A percentile compares a stretch with the other conserved stretches of the same genome.
Conservation (phyloP, 306 rosid species). For the Vigna mungo region DNA sequence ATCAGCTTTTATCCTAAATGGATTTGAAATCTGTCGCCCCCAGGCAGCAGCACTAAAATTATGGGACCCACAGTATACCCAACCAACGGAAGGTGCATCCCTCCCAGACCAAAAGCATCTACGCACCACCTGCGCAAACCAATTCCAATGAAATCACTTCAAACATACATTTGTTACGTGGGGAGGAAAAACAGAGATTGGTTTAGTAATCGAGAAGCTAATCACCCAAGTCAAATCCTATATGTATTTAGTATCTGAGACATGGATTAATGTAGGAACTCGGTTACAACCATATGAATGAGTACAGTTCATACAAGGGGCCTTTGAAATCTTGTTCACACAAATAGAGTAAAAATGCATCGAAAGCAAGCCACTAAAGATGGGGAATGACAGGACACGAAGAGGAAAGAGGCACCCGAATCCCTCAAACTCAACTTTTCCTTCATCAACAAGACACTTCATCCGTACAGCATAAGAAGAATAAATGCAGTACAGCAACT, state of each 20-base stretch:
- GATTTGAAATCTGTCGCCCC: conserved; percentile 69
- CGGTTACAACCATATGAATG: background rate
- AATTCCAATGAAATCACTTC: conserved; percentile 13
- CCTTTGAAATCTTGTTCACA: conserved; percentile 12
- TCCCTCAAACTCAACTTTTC: conserved; percentile 16
- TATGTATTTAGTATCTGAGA: background rate
- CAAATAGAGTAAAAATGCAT: background rate
- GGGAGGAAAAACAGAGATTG: background rate
- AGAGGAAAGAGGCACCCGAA: background rate
- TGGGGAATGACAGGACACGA: background rate
- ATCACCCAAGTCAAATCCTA: conserved; percentile 30
- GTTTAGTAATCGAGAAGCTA: conserved; percentile 17
- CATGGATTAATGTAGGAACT: conserved; percentile 26
- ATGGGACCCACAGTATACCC: conserved; percentile 89
- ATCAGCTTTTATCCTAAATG: conserved; percentile 48
- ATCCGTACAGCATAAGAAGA: conserved; percentile 19
- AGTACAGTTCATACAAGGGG: background rate
- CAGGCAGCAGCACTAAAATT: conserved; percentile 93
- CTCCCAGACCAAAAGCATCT: conserved; percentile 68
- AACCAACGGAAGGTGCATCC: conserved; percentile 63
- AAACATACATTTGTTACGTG: background rate
- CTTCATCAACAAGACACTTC: conserved; percentile 19
- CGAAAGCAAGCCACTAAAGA: background rate
- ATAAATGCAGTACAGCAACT: conserved; percentile 9
- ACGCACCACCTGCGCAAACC: conserved; percentile 63